Conservation (phyloP, 1,139 yeast species). For the Saccharomyces hybrid region DNA sequence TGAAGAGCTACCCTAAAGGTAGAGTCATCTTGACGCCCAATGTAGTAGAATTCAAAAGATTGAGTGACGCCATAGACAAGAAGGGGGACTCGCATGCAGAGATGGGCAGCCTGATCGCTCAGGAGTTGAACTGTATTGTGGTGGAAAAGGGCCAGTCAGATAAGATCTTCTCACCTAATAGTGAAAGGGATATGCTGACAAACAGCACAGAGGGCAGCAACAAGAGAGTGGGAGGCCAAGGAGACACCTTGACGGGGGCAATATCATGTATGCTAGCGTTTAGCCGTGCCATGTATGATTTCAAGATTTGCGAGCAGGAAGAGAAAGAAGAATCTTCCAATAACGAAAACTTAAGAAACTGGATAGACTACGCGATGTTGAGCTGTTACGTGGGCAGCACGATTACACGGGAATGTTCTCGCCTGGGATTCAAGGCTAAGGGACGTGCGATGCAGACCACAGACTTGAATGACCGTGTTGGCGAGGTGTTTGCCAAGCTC, state of each 20-base stretch:
- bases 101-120: conserved; percentile 42
- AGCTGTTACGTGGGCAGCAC: conserved; percentile 72
- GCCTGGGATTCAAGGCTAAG: conserved; percentile 53
- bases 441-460: conserved; percentile 84
- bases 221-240: conserved; percentile 83
- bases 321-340: conserved; percentile 35
- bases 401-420: conserved; percentile 59
- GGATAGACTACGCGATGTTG: conserved; percentile 41
- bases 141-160: conserved; percentile 70
- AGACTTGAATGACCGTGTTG: conserved; percentile 63
- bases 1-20: conserved; percentile 45
- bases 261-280: conserved; percentile 56
- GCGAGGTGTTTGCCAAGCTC: conserved; percentile 50
- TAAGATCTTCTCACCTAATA: conserved; percentile 44
- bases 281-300: conserved; percentile 27
- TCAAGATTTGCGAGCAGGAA: conserved; percentile 46
- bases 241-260: conserved; percentile 71
- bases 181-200: conserved; percentile 36
- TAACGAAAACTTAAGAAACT: conserved; percentile 19
- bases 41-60: conserved; percentile 70
- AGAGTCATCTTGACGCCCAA: conserved; percentile 70
- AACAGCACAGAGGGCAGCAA: conserved; percentile 51
- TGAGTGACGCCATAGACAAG: conserved; percentile 25
- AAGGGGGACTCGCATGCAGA: conserved; percentile 29
- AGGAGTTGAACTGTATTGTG: conserved; percentile 53